A percentile compares a stretch with the other conserved stretches of the same genome.
Conservation (phyloP, 2,329 filamentous ascomycete genomes). For the Fusarium udum region DNA sequence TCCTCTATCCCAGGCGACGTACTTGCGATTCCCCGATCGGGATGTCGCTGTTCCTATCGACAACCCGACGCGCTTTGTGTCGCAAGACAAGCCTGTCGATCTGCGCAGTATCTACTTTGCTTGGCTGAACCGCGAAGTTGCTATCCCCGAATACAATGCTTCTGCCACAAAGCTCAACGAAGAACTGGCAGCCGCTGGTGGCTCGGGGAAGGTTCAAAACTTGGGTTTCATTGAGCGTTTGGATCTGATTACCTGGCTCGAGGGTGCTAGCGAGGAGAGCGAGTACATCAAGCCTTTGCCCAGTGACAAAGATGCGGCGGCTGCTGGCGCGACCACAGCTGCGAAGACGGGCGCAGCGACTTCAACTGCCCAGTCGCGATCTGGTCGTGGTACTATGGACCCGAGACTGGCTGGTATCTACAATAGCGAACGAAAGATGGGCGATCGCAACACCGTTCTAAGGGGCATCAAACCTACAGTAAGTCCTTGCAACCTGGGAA, state of each 20-base stretch:
- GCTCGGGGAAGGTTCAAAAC: slow-evolving; percentile 79
- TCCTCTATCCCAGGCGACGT: slow-evolving; percentile 76
- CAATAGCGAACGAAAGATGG: slow-evolving; percentile 88
- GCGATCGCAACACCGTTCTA: slow-evolving; percentile 88
- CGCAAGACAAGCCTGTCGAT: slow-evolving; percentile 78
- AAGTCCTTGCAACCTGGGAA: slow-evolving; percentile 47
- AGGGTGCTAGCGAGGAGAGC: slow-evolving; percentile 87
- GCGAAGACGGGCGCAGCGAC: slow-evolving; percentile 53
- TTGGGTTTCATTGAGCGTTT: slow-evolving; percentile 90
- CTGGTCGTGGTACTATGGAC: slow-evolving; percentile 76
- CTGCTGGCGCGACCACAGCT: slow-evolving; percentile 51
- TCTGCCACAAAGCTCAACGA: slow-evolving; percentile 83
- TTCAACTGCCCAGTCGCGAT: slow-evolving; percentile 58
- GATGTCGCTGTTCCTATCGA: slow-evolving; percentile 74
- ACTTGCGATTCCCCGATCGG: slow-evolving; percentile 76
- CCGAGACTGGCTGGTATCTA: slow-evolving; percentile 89
- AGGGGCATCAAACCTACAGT: slow-evolving; percentile 90
- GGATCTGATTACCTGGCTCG: slow-evolving; percentile 92
- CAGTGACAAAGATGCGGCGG: slow-evolving; percentile 63
- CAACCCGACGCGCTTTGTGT: slow-evolving; percentile 85
- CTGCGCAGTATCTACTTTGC: slow-evolving; percentile 96
- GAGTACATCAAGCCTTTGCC: slow-evolving; percentile 91
- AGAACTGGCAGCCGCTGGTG: slow-evolving; percentile 70
- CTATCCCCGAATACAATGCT: slow-evolving; percentile 90
- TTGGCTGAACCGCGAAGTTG: slow-evolving; percentile 91